Percentiles rank a stretch among this genome's conserved stretches.
phyloP scores from a whole-genome alignment of 306 rosid genomes.

The Vicia sativa region DNA sequence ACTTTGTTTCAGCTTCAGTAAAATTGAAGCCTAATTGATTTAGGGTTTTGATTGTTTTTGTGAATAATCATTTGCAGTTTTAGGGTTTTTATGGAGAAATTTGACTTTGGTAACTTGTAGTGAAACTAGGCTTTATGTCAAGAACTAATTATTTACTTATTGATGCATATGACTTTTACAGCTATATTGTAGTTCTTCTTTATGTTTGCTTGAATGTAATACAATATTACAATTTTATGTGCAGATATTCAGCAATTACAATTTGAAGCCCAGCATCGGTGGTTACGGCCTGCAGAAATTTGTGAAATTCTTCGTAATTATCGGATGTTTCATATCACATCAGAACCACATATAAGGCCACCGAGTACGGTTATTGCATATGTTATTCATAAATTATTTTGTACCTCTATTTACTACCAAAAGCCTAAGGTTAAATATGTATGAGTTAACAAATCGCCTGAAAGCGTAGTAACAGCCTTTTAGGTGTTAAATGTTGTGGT shows the following conservation, averaged over 20 bases:
- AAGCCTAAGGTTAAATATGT: background rate
- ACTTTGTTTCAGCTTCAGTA: background rate
- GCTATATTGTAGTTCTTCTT: constrained; percentile 26
- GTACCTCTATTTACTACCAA: background rate
- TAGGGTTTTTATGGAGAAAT: background rate
- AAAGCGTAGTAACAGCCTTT: constrained; percentile 14
- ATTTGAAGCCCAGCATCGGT: constrained; percentile 79
- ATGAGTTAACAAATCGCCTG: constrained; percentile 23
- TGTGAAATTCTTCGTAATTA: constrained; percentile 89
- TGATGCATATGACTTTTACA: constrained; percentile 17
- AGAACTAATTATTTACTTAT: background rate
- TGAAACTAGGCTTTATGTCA: background rate
- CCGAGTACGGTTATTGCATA: constrained; percentile 61
- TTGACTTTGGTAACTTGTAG: background rate
- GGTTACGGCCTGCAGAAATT: constrained; percentile 96
- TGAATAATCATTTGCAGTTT: too few relatives aligned
- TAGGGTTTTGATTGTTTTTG: background rate
- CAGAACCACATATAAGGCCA: constrained; percentile 88
- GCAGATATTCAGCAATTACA: constrained; percentile 78
- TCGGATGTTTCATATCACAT: constrained; percentile 62
- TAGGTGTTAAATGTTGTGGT: constrained; percentile 20
- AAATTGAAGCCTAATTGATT: background rate
- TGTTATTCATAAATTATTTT: constrained; percentile 24
- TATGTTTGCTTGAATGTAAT: constrained; percentile 26
- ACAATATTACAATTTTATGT: constrained; percentile 26